Evolutionary conservation across 148 eudicot genomes (phyloP), one percentile per base, ranked within the genome.

Genomic region (Hydrangea macrophylla): DNA sequence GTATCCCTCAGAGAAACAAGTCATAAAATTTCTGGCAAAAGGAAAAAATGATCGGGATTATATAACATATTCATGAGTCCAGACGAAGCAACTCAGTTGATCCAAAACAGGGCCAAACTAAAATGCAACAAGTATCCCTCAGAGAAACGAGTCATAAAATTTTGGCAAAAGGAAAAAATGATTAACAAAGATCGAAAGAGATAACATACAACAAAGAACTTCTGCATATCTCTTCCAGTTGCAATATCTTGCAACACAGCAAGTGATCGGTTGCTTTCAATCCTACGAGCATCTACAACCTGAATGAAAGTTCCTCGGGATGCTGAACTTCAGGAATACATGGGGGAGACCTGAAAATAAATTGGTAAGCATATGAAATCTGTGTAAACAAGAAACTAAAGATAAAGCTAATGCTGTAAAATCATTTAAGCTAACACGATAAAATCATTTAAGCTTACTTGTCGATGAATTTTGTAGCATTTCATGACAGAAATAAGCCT

Each of bases 161-260:
- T n/a, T n/a, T 40, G 13, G 45, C 45, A 40, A 40, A 7, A 17
- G 0, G n/a, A 9, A 55, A 54, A 56, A 40, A 20, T 18, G 7
- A 15, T 0, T 28, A 17, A 24, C 25, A 22, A 45, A 32, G 10
- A 9, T 33, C 10, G 28, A 1, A 50, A 7, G 2, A 44, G n/a
- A 75, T n/a, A 54, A 70, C 88, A 50, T 84, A 86, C 91, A 39
- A 70, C 76, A 11, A 86, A 81, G 64, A 86, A 83, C 75, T 81
- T 84, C 84, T 84, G 84, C 75, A 82, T 30, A 23, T 86, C 88
- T 71, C 75, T 81, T 57, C 91, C 91, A 2, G 80, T 58, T 23
- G 88, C 88, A 70, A 84, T 74, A 32, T 84, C 62, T 11, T 77
- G 88, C 64, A 86, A 25, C 15, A 81, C 23, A 8, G 64, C 59